A percentile compares a stretch with the other conserved stretches of the same genome.
Evolutionary conservation across 1,284 basidiomycete species (phyloP).

Genomic region (Anthracocystis setariae): DNA sequence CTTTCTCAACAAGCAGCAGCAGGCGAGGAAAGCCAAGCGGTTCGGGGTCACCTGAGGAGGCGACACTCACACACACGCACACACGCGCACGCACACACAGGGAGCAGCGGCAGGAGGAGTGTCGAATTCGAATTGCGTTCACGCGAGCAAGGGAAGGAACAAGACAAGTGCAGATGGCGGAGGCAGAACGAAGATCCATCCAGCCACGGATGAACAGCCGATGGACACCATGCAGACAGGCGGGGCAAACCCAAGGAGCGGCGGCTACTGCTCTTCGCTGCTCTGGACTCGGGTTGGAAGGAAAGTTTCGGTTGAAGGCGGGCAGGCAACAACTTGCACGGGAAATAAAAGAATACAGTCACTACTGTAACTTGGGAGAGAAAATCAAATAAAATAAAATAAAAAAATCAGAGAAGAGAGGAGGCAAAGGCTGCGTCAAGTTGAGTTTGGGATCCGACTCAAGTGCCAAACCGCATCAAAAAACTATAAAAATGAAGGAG

Average conservation of each 20-base stretch:
- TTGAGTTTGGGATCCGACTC: too few relatives aligned
- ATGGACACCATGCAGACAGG: neutral
- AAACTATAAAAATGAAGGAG: neutral
- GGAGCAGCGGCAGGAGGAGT: neutral
- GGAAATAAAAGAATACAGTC: neutral
- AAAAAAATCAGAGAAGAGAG: too few relatives aligned
- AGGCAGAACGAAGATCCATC: conserved; percentile 3
- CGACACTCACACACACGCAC: too few relatives aligned
- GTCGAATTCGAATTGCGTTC: conserved; percentile 8
- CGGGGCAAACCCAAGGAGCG: conserved; percentile 7
- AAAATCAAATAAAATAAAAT: too few relatives aligned
- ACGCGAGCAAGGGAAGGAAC: neutral
- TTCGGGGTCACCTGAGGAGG: conserved; percentile 12
- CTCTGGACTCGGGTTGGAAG: too few relatives aligned
- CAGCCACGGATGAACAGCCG: neutral
- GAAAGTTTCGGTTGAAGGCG: too few relatives aligned
- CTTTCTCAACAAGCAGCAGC: neutral
- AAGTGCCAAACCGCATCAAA: too few relatives aligned
- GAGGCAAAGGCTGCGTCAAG: too few relatives aligned
- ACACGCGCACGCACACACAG: too few relatives aligned
- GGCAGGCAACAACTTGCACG: too few relatives aligned
- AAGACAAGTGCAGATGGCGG: neutral
- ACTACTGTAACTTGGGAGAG: too few relatives aligned
- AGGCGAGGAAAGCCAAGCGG: conserved; percentile 4
- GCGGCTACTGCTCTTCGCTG: too few relatives aligned